Conservation (phyloP, 2,329 filamentous ascomycete genomes). For the Alternaria sp. region DNA sequence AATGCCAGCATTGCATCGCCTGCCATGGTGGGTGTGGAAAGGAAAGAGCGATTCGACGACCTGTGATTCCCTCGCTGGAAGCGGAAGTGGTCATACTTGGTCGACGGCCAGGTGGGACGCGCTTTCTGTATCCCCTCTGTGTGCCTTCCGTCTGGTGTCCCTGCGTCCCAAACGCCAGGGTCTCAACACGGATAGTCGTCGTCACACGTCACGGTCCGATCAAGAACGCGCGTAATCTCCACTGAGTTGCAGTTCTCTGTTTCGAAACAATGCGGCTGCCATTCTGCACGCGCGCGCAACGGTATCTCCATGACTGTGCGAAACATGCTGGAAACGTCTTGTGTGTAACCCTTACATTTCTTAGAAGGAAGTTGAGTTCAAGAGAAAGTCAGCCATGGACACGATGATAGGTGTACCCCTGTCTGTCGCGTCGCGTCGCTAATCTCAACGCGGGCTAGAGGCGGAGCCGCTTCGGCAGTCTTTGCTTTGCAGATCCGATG, state of each 20-base stretch:
- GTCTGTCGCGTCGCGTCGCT: background rate
- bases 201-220: constrained; percentile 13
- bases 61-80: background rate
- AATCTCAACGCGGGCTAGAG: background rate
- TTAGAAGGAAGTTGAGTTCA: background rate
- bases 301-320: background rate
- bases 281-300: background rate
- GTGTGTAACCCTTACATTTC: background rate
- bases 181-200: background rate
- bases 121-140: background rate
- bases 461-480: background rate
- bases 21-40: constrained; percentile 19
- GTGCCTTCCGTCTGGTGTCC: background rate
- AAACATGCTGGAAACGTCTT: background rate
- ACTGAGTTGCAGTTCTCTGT: background rate
- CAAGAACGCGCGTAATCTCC: constrained; percentile 11
- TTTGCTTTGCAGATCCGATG: background rate
- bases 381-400: background rate
- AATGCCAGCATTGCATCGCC: constrained; percentile 32
- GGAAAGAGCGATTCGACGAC: background rate
- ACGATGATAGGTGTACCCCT: background rate
- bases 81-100: background rate
- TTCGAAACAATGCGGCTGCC: background rate
- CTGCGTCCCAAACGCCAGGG: background rate
- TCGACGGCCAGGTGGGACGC: background rate